Conservation (phyloP, 1,284 basidiomycete genomes). For the Pseudozyma pruni region DNA sequence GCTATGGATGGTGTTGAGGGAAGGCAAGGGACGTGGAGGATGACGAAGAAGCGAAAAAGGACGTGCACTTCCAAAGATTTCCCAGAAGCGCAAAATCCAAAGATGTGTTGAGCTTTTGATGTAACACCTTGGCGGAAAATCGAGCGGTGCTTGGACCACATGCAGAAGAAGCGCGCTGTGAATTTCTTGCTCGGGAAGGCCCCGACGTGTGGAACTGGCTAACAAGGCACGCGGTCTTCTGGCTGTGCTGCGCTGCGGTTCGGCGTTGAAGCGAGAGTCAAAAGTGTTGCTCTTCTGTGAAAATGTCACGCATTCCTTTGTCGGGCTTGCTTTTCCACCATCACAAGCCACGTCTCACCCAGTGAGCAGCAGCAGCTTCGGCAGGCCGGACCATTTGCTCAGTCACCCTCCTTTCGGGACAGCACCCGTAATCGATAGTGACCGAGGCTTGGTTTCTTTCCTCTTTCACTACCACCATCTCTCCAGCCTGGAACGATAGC, state of each 20-base stretch:
- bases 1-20: conserved; percentile 1
- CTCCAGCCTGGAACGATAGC: background rate
- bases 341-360: background rate
- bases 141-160: conserved; percentile 9
- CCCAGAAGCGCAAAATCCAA: background rate
- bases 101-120: background rate
- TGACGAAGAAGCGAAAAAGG: background rate
- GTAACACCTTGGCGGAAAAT: conserved; percentile 2
- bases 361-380: conserved; percentile 9
- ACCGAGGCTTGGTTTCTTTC: too few relatives aligned
- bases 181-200: conserved; percentile 5
- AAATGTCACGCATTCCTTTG: background rate
- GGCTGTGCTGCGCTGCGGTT: conserved; percentile 8
- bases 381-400: conserved; percentile 10
- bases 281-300: background rate
- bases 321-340: conserved; percentile 3
- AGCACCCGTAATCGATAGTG: too few relatives aligned
- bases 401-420: background rate
- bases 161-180: conserved; percentile 14
- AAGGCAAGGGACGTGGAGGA: background rate
- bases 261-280: too few relatives aligned
- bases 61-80: conserved; percentile 7
- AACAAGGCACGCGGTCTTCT: background rate
- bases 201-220: too few relatives aligned
- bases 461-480: conserved; percentile 4